These are phyloP conservation scores for Phascolomyces articulosus DNA, from an alignment of 371 early-diverging fungal species.

Conservation along the genomic window DNA sequence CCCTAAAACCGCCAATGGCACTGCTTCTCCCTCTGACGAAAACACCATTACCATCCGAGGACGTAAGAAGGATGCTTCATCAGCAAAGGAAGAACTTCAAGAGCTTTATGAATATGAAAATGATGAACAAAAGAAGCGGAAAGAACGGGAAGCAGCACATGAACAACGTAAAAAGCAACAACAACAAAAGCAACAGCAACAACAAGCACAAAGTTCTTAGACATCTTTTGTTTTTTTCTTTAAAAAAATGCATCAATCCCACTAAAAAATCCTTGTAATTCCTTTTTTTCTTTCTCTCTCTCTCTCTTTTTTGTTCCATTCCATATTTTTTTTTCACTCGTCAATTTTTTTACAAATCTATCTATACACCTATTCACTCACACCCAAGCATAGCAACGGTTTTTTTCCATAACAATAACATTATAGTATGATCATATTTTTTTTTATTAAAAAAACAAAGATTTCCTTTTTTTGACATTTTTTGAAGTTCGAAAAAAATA, in stretches of 20 bases:
- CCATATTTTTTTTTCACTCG: too few species aligned
- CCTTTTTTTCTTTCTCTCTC: too few species aligned
- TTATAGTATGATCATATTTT: too few species aligned
- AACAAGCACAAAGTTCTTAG: slow-evolving; percentile 1
- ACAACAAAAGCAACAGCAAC: background rate
- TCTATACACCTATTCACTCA: too few species aligned
- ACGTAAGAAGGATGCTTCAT: slow-evolving; percentile 72
- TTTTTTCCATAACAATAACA: too few species aligned
- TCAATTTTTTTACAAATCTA: too few species aligned
- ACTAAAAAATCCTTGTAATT: background rate
- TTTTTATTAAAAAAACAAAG: background rate
- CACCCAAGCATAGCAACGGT: too few species aligned
- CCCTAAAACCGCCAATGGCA: slow-evolving; percentile 49
- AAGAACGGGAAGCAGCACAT: slow-evolving; percentile 38
- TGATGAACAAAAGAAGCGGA: slow-evolving; percentile 58
- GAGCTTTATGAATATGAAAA: slow-evolving; percentile 80
- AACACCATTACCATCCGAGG: slow-evolving; percentile 70
- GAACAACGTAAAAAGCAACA: slow-evolving; percentile 8
- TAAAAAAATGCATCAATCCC: background rate
- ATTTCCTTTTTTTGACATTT: background rate
- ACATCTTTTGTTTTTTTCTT: too few species aligned
- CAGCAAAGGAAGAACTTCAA: slow-evolving; percentile 76
- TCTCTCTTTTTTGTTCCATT: too few species aligned
- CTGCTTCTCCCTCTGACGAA: slow-evolving; percentile 54
- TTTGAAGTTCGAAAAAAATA: too few species aligned